Conservation (phyloP, 2,329 filamentous ascomycete genomes). For the Chrysoporthe austroafricana region DNA sequence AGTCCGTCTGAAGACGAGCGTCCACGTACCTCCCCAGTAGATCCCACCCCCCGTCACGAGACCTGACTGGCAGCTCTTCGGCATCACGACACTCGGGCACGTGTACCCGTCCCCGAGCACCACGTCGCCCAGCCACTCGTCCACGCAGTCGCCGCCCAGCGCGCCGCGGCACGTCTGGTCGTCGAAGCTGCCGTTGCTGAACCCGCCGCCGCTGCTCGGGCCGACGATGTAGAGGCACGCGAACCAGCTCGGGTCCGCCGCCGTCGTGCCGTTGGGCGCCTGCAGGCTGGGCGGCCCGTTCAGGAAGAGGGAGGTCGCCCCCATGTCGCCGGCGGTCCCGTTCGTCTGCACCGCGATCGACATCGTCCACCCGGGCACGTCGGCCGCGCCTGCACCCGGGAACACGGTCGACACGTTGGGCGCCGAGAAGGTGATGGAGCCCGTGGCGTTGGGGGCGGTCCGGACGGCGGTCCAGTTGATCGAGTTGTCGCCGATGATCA, state of each 20-base stretch:
- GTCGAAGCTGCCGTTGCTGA: slow-evolving; percentile 4
- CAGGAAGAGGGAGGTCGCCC: neutral
- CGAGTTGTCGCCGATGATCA: neutral
- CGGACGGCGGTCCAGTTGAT: slow-evolving; percentile 1
- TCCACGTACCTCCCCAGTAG: neutral
- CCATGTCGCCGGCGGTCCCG: neutral
- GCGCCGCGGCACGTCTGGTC: neutral
- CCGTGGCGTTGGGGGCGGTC: slow-evolving; percentile 3
- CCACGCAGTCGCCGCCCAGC: neutral
- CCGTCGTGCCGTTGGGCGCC: neutral
- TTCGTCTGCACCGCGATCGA: slow-evolving; percentile 2
- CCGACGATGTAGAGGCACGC: neutral
- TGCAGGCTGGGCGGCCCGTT: neutral
- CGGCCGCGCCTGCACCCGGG: too few relatives aligned
- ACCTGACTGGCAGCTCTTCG: neutral
- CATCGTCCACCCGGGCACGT: slow-evolving; percentile 8
- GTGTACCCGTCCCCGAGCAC: neutral
- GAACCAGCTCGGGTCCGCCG: neutral
- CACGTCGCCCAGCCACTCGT: neutral
- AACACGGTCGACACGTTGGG: slow-evolving; percentile 2
- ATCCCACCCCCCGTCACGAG: neutral
- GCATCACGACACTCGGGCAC: neutral
- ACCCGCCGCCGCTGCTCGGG: neutral
- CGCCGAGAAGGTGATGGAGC: slow-evolving; percentile 6
- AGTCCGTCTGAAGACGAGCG: neutral